Conservation (phyloP, 208 protist genomes). For the Plasmodiophora brassicae region DNA sequence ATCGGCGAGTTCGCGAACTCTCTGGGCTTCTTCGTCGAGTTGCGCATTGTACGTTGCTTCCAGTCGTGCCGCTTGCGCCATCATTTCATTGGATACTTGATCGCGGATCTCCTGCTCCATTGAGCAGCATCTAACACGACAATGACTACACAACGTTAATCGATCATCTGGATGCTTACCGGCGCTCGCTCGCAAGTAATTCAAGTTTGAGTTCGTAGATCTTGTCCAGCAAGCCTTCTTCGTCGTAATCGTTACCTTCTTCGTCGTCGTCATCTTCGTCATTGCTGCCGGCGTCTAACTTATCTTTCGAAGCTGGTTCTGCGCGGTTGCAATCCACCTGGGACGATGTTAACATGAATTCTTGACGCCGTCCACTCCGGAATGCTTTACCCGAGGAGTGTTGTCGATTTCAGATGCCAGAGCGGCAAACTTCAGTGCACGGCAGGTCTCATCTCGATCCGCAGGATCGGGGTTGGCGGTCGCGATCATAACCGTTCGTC, state of each 20-base stretch:
- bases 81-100: neutral
- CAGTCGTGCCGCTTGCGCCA: neutral
- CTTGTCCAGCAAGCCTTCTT: neutral
- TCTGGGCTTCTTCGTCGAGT: neutral
- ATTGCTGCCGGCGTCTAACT: neutral
- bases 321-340: neutral
- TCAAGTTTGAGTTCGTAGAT: constrained; percentile 9
- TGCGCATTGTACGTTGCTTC: neutral
- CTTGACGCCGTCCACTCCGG: neutral
- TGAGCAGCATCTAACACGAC: neutral
- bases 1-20: neutral
- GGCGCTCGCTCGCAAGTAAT: neutral
- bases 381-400: neutral
- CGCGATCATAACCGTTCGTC: neutral
- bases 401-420: neutral
- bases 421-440: constrained; percentile 23
- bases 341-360: neutral
- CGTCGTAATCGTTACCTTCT: neutral
- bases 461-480: neutral
- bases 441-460: neutral
- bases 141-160: neutral
- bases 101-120: neutral
- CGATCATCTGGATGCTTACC: neutral
- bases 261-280: neutral
- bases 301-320: neutral